Conservation (phyloP, 192 early-diverging fungal species). For the Coemansia sp. region DNA sequence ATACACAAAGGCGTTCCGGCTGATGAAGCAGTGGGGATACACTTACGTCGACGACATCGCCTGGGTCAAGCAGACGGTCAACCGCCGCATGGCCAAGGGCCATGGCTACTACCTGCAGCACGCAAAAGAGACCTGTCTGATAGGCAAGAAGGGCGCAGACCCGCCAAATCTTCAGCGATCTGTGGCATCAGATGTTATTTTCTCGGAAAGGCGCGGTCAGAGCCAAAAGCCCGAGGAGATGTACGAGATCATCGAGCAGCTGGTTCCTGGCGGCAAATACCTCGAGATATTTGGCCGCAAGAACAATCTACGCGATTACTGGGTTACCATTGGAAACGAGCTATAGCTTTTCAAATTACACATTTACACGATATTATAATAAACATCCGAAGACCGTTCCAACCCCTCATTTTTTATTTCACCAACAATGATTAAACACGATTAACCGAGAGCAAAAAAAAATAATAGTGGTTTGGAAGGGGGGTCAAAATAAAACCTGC, state of each 20-base stretch:
- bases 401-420: neutral
- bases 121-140: conserved; percentile 95
- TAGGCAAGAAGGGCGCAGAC: conserved; percentile 85
- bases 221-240: conserved; percentile 96
- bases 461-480: neutral
- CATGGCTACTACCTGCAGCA: conserved; percentile 98
- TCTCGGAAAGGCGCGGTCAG: conserved; percentile 89
- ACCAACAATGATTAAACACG: neutral
- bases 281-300: conserved; percentile 95
- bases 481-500: neutral
- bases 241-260: conserved; percentile 92
- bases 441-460: neutral
- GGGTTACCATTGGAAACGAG: conserved; percentile 97
- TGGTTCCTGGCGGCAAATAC: conserved; percentile 89
- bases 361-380: no score
- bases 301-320: conserved; percentile 93
- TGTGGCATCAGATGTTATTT: conserved; percentile 87
- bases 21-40: conserved; percentile 96
- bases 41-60: conserved; percentile 94
- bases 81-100: conserved; percentile 95
- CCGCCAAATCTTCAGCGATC: conserved; percentile 70
- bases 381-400: neutral
- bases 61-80: conserved; percentile 97
- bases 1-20: conserved; percentile 90
- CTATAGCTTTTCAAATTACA: conserved; percentile 53